Evolutionary conservation across 2,329 filamentous ascomycete genomes (phyloP), one percentile per base, ranked within the genome.

Genomic region (Bertia moriformis): DNA sequence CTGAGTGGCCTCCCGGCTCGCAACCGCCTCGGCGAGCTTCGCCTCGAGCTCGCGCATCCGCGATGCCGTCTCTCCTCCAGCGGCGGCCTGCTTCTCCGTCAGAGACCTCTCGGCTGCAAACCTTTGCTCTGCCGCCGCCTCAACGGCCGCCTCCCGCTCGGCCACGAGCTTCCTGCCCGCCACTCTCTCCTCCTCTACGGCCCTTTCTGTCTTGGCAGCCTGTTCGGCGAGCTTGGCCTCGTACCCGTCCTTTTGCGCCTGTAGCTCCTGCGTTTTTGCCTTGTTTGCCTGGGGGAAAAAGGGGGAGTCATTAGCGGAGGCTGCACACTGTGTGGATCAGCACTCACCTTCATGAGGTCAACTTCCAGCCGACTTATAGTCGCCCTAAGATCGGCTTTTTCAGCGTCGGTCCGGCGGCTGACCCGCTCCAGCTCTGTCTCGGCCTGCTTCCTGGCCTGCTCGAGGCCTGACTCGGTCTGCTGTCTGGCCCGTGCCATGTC

Each of bases 321-420:
- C 40, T 18, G n/a, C 15, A 17, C 27, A 18, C 18, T 18, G 18
- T 14, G 27, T 17, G 2, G 18, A 22, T 24, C 13, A 22, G 44
- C 51, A 40, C 51, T n/a, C n/a, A 71, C 72, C 63, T 76, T 78
- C 55, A 73, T 65, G 12, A 79, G 46, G 46, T 77, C 71, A 22
- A 73, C 69, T 51, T 83, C 71, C 14, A 86, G 58, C 35, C 68
- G 66, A 40, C 68, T 71, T 19, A 81, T 66, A 2, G 65, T 76
- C 18, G 67, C 68, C 48, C 70, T 69, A 12, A 83, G 55, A 44
- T 79, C 75, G n/a, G 72, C 67, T 39, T 71, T 63, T 48, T 83
- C 76, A 1, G 71, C 73, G 33, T 82, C 78, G 18, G 58, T 55
- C 32, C 68, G 59, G 19, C 64, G 60, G 39, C 62, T 61, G 3